These are phyloP conservation scores for Cordyceps cicadae DNA, from an alignment of 2,329 filamentous ascomycete species.

Conservation along the genomic window DNA sequence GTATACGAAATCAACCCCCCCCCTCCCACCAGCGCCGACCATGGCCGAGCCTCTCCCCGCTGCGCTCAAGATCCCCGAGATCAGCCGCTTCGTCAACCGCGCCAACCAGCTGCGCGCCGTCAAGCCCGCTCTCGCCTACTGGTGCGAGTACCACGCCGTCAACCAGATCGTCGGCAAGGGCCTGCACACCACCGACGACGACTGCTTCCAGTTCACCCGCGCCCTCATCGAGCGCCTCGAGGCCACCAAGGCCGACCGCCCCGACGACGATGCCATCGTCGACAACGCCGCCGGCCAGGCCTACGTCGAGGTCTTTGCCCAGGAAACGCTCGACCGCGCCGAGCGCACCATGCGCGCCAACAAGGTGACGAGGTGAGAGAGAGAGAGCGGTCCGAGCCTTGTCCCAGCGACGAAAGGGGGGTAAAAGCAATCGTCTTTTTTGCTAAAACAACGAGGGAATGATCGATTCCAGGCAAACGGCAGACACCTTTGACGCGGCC, in stretches of 20 bases:
- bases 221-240: constrained; percentile 88
- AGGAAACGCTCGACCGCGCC: constrained; percentile 78
- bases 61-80: constrained; percentile 66
- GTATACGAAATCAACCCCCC: background rate
- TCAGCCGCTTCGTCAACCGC: constrained; percentile 74
- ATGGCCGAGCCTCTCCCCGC: constrained; percentile 54
- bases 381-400: too few species aligned
- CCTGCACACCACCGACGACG: constrained; percentile 70
- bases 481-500: constrained; percentile 86
- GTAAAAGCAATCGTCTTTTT: background rate
- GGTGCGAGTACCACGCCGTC: constrained; percentile 91
- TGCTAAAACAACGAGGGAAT: background rate
- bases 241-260: constrained; percentile 48
- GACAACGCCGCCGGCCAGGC: constrained; percentile 83
- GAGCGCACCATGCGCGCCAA: constrained; percentile 75
- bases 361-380: constrained; percentile 64
- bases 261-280: constrained; percentile 70
- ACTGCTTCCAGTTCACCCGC: constrained; percentile 73
- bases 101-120: constrained; percentile 75
- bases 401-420: too few species aligned
- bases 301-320: constrained; percentile 88
- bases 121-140: constrained; percentile 87
- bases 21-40: background rate
- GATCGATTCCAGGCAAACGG: constrained; percentile 65
- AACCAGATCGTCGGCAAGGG: constrained; percentile 79